Conservation (phyloP, 2,329 filamentous ascomycete genomes). For the Fusarium irregulare region DNA sequence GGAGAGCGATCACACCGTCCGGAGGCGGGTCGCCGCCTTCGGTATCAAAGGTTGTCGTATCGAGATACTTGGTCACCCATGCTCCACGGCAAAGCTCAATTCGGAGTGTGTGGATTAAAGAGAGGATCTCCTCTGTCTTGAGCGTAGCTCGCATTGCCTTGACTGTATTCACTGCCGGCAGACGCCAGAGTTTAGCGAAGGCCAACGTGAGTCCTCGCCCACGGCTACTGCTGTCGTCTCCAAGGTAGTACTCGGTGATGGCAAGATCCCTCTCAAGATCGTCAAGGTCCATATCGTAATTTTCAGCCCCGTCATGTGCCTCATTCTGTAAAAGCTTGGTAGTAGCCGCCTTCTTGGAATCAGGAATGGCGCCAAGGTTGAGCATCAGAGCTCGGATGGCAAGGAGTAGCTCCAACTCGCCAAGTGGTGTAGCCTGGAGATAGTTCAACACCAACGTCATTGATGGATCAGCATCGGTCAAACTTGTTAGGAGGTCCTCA, state of each 20-base stretch:
- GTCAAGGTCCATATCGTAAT: conserved; percentile 66
- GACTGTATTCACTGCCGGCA: conserved; percentile 70
- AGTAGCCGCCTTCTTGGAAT: conserved; percentile 49
- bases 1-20: conserved; percentile 75
- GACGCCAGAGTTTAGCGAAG: conserved; percentile 75
- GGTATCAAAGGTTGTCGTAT: conserved; percentile 61
- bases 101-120: conserved; percentile 77
- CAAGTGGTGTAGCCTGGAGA: conserved; percentile 72
- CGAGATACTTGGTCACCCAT: conserved; percentile 79
- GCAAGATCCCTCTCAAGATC: conserved; percentile 73
- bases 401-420: conserved; percentile 73
- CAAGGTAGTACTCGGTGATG: conserved; percentile 74
- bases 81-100: conserved; percentile 79
- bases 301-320: conserved; percentile 46
- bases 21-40: conserved; percentile 61
- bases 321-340: conserved; percentile 50
- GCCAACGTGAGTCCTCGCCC: conserved; percentile 74
- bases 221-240: conserved; percentile 71
- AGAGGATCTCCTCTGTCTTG: conserved; percentile 74
- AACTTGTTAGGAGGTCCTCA: conserved; percentile 70
- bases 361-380: conserved; percentile 71
- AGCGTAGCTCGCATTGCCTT: conserved; percentile 72
- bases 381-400: conserved; percentile 75
- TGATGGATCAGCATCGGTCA: conserved; percentile 74
- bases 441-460: conserved; percentile 75